Evolutionary conservation across 2,329 filamentous ascomycete species (phyloP), one percentile per base, ranked within the genome.

Genomic region (Pochonia chlamydosporia): DNA sequence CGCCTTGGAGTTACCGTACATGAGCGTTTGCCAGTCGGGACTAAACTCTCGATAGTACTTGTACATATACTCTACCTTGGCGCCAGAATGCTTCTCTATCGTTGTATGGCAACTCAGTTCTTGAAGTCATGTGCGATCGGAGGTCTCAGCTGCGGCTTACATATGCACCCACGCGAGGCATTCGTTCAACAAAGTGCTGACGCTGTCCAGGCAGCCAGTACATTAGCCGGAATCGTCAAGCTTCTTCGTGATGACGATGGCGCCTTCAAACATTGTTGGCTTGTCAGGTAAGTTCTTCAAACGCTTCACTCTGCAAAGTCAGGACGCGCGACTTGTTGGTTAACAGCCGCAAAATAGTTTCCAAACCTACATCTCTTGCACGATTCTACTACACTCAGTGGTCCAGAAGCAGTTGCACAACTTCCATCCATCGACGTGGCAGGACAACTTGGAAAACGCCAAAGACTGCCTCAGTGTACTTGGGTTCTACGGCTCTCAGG

Each of bases 181-280:
- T 23, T 49, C 4, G 28, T 49, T 5, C 26, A 39, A 20, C 20
- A 36, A 35, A 35, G 23, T 30, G 20, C 28, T 3, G 43, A 49
- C 16, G 47, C 39, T 31, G 25, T 41, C n/a, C n/a, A 43, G 13
- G 47, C 47, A 16, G 47, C 47, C 6, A 43, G 47, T 28, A 45
- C 42, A 3, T 49, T 43, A 3, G 36, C 47, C 14, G 25, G 47
- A 24, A 45, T 46, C 20, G 26, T 49, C n/a, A 42, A 46, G 28
- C 47, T 49, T 7, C 43, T 49, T 23, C 31, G 18, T 13, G 42
- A 45, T 9, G 43, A 49, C 7, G 42, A 49, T 10, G 33, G 47
- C 18, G 35, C 46, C 21, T 49, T 46, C 21, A 49, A 46, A 37
- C 40, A 44, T 25, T 49, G 47, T 16, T 49, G 47, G 47, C 42